Base-by-base conservation (phyloP, 2,329 filamentous ascomycete species). In the Pyrenochaeta sp. region DNA sequence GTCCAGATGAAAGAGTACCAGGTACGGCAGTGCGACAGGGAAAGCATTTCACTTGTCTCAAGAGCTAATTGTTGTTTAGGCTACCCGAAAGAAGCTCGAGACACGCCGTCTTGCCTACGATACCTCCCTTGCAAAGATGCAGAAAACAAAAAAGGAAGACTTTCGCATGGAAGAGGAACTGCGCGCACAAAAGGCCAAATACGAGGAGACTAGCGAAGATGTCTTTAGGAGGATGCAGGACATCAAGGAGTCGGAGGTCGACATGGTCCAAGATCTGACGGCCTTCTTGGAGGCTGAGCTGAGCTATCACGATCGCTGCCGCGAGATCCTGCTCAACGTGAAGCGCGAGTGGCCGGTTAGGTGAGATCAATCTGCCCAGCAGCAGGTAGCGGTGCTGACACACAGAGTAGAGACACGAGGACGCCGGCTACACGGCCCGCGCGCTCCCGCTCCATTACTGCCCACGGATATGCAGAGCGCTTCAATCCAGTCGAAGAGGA, bases 1-100 rank as follows among this genome's bases (percentile, higher is more conserved):
- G 89, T 92, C 36, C 95, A 97, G 85, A 94, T 98, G 92, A 97
- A 96, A 77, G 95, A 98, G 74, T 98, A 97, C 71, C 93, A 97
- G 85, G 91, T 94, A 84, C 53, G 85, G 76, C 50, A 27, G 9
- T 54, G 15, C 36, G 32, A 12, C 37, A 10, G 13, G 13, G 34
- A 27, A 8, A 34, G 15, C 19, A 28, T 8, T 7, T 34, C 8
- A 7, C 19, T 34, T 22, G 32, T 51, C 40, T 9, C 34, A 48
- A 25, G 28, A 44, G 37, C 71, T 77, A 64, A 67, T 22, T 8
- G 5, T 2, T 48, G 58, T 58, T 1, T 56, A 90, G 90, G 84
- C 86, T 65, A 88, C 94, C 50, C 90, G 94, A 73, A 97, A 95
- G 86, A 97, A 96, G 86, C 90, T 98, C 65, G 95, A 98, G 76